These are phyloP conservation scores for Yamadazyma trypodendri DNA, from an alignment of 1,139 yeast species.

Conservation along the genomic window DNA sequence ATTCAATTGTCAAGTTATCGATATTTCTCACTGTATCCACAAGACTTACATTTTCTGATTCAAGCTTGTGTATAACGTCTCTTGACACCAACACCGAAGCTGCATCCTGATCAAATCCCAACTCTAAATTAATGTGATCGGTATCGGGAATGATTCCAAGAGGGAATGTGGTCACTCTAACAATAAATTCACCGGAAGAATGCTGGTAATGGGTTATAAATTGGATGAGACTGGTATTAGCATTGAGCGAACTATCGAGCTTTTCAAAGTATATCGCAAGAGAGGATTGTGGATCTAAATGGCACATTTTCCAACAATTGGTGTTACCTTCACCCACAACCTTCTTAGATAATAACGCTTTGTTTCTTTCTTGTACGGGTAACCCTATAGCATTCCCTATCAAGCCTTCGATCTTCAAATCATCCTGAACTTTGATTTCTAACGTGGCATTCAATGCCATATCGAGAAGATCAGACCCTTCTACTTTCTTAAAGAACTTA, in stretches of 20 bases:
- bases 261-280: constrained; percentile 59
- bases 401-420: constrained; percentile 54
- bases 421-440: constrained; percentile 50
- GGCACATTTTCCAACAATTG: constrained; percentile 61
- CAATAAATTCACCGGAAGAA: constrained; percentile 43
- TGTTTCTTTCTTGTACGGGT: constrained; percentile 30
- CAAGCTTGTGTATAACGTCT: constrained; percentile 47
- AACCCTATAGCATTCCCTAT: constrained; percentile 57
- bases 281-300: constrained; percentile 54
- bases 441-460: constrained; percentile 60
- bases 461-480: constrained; percentile 33
- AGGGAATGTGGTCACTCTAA: constrained; percentile 53
- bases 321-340: constrained; percentile 53
- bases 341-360: constrained; percentile 26
- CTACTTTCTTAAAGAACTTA: constrained; percentile 44
- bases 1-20: constrained; percentile 78
- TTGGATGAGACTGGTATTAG: constrained; percentile 50
- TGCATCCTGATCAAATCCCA: constrained; percentile 67
- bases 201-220: constrained; percentile 76
- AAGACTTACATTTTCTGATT: constrained; percentile 54
- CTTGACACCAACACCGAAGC: constrained; percentile 64
- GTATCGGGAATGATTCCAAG: constrained; percentile 43
- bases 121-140: constrained; percentile 36
- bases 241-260: constrained; percentile 30
- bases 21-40: constrained; percentile 80